Evolutionary conservation across 768 basidiomycete genomes (phyloP).

Genomic region (Hemileccinum impolitum): DNA sequence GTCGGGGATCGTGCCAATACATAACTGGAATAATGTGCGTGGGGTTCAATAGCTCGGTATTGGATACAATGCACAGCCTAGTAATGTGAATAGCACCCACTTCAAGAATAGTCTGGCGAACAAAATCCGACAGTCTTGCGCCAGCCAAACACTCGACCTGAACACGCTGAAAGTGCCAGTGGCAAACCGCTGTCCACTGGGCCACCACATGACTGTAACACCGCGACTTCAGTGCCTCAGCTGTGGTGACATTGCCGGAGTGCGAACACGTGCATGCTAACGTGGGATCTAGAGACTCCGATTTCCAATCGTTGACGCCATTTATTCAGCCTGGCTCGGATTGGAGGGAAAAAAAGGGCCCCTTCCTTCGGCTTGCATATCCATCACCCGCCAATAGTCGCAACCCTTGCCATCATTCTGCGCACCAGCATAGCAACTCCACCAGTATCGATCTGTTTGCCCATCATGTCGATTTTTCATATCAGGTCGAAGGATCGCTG

Average conservation of each 20-base stretch:
- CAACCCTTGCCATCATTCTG: constrained; percentile 86
- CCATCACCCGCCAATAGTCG: constrained; percentile 69
- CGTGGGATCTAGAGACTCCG: neutral
- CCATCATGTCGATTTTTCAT: constrained; percentile 70
- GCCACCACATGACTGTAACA: too few relatives aligned
- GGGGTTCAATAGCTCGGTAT: neutral
- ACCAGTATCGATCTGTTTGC: constrained; percentile 66
- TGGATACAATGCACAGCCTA: neutral
- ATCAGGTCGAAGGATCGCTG: constrained; percentile 68
- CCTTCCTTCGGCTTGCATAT: constrained; percentile 64
- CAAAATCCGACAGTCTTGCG: neutral
- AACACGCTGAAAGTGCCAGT: too few relatives aligned
- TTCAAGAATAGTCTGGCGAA: neutral
- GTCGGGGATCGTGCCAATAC: neutral
- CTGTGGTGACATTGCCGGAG: neutral
- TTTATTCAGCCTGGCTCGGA: constrained; percentile 3
- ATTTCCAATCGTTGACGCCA: neutral
- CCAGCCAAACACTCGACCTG: neutral
- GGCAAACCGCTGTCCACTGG: too few relatives aligned
- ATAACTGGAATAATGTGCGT: too few relatives aligned
- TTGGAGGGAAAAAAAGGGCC: constrained; percentile 41
- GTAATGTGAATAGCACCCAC: constrained; percentile 1
- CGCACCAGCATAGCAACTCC: constrained; percentile 70
- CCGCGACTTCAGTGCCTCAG: too few relatives aligned
- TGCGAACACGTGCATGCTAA: constrained; percentile 2